Evolutionary conservation across 108 stramenopile genomes (phyloP).

Genomic region (Pseudonitzschia multiseries): DNA sequence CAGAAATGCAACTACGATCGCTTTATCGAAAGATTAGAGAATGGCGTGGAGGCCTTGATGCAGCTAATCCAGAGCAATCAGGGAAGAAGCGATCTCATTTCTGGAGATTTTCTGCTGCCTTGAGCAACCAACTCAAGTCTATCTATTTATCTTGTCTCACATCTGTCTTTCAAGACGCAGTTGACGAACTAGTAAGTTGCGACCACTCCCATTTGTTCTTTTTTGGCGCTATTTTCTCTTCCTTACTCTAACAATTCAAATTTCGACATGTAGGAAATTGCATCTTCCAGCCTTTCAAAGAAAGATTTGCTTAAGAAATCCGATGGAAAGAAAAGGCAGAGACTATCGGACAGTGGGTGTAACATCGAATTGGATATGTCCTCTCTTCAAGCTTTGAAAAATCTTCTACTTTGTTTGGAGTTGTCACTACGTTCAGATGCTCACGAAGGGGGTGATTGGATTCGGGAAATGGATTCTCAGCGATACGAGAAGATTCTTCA

Average conservation of each 20-base stretch:
- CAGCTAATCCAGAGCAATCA: constrained; percentile 16
- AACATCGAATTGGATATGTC: not conserved
- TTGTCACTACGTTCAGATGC: constrained; percentile 78
- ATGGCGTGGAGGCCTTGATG: constrained; percentile 68
- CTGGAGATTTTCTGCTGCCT: constrained; percentile 70
- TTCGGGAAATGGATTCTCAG: constrained; percentile 72
- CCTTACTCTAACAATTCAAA: not conserved
- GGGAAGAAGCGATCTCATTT: constrained; percentile 52
- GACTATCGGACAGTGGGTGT: constrained; percentile 12
- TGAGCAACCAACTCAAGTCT: constrained; percentile 59
- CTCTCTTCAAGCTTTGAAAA: constrained; percentile 41
- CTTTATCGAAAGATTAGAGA: constrained; percentile 68
- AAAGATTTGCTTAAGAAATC: constrained; percentile 2
- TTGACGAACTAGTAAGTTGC: constrained; percentile 67
- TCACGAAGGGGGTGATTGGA: constrained; percentile 84
- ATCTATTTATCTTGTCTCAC: constrained; percentile 83
- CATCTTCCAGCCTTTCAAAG: constrained; percentile 10
- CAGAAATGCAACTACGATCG: constrained; percentile 82
- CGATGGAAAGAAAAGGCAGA: constrained; percentile 34
- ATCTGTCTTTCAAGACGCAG: constrained; percentile 65
- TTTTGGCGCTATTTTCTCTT: not conserved
- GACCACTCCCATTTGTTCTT: not conserved
- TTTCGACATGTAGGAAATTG: constrained; percentile 10
- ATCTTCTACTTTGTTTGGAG: constrained; percentile 72
- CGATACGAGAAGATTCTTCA: constrained; percentile 61